A percentile compares a stretch with the other conserved stretches of the same genome.
Evolutionary conservation across 1,139 yeast genomes (phyloP).

Genomic region (Williopsis jadinii): DNA sequence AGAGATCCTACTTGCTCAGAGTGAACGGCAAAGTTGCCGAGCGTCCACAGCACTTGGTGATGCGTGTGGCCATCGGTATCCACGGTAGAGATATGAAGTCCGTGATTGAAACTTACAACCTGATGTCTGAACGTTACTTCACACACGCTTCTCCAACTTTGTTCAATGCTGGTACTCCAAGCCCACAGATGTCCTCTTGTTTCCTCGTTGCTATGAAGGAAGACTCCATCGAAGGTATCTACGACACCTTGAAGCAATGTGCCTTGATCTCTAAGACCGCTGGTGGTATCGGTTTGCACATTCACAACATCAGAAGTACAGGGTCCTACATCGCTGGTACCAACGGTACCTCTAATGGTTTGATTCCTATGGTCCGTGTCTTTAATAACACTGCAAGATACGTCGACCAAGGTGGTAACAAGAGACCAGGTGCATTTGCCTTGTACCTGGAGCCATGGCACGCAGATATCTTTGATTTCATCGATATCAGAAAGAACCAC

Average conservation of each 20-base stretch:
- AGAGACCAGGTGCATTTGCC: conserved; percentile 91
- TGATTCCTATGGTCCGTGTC: conserved; percentile 85
- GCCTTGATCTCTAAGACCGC: conserved; percentile 86
- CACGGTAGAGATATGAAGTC: conserved; percentile 68
- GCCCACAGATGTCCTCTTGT: conserved; percentile 82
- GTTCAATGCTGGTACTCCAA: conserved; percentile 84
- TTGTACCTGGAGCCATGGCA: conserved; percentile 91
- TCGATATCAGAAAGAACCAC: conserved; percentile 80
- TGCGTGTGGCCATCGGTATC: conserved; percentile 87
- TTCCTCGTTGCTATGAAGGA: conserved; percentile 82
- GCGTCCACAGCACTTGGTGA: conserved; percentile 82
- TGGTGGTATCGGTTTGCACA: conserved; percentile 85
- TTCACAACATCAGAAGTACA: conserved; percentile 74
- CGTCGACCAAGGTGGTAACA: conserved; percentile 92
- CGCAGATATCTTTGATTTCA: conserved; percentile 72
- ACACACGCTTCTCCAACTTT: conserved; percentile 89
- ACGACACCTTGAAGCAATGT: conserved; percentile 76
- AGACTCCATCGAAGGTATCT: conserved; percentile 87
- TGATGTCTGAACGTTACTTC: conserved; percentile 77
- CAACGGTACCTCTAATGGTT: conserved; percentile 86
- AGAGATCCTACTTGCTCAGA: conserved; percentile 71
- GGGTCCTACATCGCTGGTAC: conserved; percentile 87
- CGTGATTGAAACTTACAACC: conserved; percentile 71
- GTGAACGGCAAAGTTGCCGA: conserved; percentile 64
- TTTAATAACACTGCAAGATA: conserved; percentile 87